These are phyloP conservation scores for Erythrophleum ivorense DNA, from an alignment of 331 rosid genomes.

Conservation along the genomic window DNA sequence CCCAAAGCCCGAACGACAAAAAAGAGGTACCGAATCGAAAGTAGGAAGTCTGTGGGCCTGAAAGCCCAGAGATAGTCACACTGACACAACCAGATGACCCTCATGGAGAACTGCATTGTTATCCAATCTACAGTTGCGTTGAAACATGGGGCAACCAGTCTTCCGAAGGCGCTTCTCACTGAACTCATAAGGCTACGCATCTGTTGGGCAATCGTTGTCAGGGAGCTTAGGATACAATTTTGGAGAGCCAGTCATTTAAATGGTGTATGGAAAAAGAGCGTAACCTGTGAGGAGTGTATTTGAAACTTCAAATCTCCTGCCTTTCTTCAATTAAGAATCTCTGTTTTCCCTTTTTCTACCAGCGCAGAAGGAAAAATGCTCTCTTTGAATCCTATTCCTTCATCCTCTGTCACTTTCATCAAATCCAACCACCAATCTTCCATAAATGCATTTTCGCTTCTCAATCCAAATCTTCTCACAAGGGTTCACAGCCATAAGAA, in stretches of 20 bases:
- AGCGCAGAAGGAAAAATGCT: constrained; percentile 49
- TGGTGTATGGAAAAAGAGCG: not conserved
- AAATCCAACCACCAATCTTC: constrained; percentile 45
- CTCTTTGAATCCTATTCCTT: constrained; percentile 49
- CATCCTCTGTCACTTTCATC: constrained; percentile 55
- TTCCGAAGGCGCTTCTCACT: no score
- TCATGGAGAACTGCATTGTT: not conserved
- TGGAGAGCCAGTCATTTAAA: not conserved
- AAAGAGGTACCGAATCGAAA: not conserved
- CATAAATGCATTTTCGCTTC: constrained; percentile 46
- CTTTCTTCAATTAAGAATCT: not conserved
- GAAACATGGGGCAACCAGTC: not conserved
- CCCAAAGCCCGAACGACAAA: not conserved
- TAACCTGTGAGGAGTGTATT: not conserved
- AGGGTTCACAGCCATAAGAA: constrained; percentile 32
- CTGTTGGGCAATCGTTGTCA: not conserved
- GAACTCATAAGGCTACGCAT: not conserved
- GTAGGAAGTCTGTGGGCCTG: not conserved
- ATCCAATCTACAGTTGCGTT: not conserved
- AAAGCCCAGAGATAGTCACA: not conserved
- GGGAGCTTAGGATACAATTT: not conserved
- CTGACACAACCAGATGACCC: not conserved
- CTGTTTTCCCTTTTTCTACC: constrained; percentile 10
- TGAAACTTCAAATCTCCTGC: not conserved
- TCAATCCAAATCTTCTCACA: constrained; percentile 47